Evolutionary conservation across 805 yeast species (phyloP).

Genomic region (Jamesozyma rosinii): DNA sequence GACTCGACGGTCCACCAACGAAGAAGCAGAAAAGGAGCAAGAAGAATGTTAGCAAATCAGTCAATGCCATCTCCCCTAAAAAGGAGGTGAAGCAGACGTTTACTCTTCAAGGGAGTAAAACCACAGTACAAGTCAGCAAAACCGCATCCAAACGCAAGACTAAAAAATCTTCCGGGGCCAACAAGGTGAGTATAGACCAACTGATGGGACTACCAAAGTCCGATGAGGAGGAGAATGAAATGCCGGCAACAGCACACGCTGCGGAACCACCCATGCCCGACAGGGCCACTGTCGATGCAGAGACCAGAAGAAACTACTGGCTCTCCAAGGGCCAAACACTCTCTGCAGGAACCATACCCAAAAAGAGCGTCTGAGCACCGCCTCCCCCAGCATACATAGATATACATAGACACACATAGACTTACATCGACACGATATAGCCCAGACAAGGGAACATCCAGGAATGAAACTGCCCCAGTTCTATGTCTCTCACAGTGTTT

Average conservation of each 20-base stretch:
- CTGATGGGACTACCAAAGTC: conserved; percentile 6
- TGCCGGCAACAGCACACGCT: neutral
- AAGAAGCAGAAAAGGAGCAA: conserved; percentile 11
- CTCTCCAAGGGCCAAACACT: conserved; percentile 27
- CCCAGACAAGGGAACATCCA: too few relatives aligned
- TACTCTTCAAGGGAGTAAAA: neutral
- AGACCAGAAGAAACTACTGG: conserved; percentile 30
- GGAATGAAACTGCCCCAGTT: too few relatives aligned
- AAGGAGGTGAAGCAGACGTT: neutral
- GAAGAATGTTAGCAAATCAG: neutral
- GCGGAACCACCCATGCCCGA: conserved; percentile 3
- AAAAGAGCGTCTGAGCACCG: neutral
- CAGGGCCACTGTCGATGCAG: conserved; percentile 24
- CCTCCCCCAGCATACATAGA: neutral
- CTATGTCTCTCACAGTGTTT: too few relatives aligned
- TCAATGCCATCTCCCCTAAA: neutral
- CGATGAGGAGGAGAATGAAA: conserved; percentile 8
- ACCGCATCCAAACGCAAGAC: neutral
- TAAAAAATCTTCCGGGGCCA: neutral
- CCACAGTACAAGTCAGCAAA: neutral
- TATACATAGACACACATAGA: neutral
- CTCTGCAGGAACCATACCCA: conserved; percentile 3
- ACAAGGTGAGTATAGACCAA: conserved; percentile 1
- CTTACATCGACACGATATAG: too few relatives aligned
- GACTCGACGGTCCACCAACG: conserved; percentile 11